Evolutionary conservation across 148 eudicot species (phyloP).

Genomic region (Limonium bicolor): DNA sequence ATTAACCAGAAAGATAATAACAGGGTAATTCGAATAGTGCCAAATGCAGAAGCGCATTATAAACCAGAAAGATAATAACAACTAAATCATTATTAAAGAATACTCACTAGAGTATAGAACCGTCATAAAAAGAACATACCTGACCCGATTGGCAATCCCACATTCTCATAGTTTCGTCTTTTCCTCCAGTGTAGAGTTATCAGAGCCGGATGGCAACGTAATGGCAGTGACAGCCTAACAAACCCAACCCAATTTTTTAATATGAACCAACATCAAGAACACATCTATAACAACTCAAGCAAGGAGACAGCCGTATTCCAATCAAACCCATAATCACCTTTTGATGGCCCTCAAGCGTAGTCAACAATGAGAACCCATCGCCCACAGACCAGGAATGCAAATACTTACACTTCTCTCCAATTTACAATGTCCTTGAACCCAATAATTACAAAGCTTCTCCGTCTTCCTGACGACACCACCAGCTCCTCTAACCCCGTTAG

Average conservation of each 20-base stretch:
- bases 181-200: conserved; percentile 86
- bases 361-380: conserved; percentile 46
- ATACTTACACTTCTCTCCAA: conserved; percentile 59
- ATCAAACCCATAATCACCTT: conserved; percentile 30
- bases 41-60: too few species aligned
- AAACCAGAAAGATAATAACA: too few species aligned
- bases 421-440: conserved; percentile 72
- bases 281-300: too few species aligned
- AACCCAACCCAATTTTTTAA: conserved; percentile 2
- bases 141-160: conserved; percentile 98
- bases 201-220: conserved; percentile 66
- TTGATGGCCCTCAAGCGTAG: conserved; percentile 83
- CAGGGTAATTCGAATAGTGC: too few species aligned
- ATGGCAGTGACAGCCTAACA: conserved; percentile 75
- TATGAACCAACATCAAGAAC: not conserved
- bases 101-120: not conserved
- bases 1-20: too few species aligned
- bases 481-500: conserved; percentile 13
- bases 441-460: conserved; percentile 63
- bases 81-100: too few species aligned
- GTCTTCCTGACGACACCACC: conserved; percentile 24
- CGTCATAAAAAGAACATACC: conserved; percentile 18
- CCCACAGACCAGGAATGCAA: conserved; percentile 84
- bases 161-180: conserved; percentile 70
- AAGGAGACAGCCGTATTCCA: not conserved